Evolutionary conservation across 2,329 filamentous ascomycete species (phyloP).

Genomic region (Diaporthe aspalathi): DNA sequence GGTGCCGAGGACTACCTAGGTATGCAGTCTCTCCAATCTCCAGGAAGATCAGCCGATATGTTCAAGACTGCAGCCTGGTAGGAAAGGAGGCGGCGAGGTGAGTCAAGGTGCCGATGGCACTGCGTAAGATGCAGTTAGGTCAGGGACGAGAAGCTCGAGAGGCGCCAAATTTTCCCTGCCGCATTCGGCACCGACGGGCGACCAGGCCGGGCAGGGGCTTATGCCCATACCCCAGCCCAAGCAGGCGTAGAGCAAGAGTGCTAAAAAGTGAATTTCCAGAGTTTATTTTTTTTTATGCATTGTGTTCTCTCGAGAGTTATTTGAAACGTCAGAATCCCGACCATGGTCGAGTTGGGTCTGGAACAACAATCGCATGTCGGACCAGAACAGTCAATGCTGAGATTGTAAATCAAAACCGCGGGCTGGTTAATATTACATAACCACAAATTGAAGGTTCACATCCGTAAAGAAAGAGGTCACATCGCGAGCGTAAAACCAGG

Average conservation of each 20-base stretch:
- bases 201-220: not conserved
- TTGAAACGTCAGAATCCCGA: not conserved
- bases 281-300: not conserved
- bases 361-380: not conserved
- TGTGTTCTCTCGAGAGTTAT: not conserved
- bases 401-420: not conserved
- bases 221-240: not conserved
- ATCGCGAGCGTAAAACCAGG: no score
- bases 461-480: no score
- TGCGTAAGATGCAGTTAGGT: not conserved
- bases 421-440: not conserved
- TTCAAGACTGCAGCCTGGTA: not conserved
- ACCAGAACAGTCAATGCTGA: not conserved
- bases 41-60: not conserved
- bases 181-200: slow-evolving; percentile 25
- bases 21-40: no score
- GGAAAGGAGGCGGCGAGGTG: not conserved
- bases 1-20: no score
- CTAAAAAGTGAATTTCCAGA: not conserved
- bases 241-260: not conserved
- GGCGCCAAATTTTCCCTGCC: slow-evolving; percentile 27
- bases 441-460: not conserved
- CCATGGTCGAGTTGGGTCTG: no score
- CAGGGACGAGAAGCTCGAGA: not conserved
- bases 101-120: not conserved